Percentiles rank a stretch among this genome's conserved stretches.
Conservation (phyloP, 192 early-diverging fungal species). For the Podila epigama region DNA sequence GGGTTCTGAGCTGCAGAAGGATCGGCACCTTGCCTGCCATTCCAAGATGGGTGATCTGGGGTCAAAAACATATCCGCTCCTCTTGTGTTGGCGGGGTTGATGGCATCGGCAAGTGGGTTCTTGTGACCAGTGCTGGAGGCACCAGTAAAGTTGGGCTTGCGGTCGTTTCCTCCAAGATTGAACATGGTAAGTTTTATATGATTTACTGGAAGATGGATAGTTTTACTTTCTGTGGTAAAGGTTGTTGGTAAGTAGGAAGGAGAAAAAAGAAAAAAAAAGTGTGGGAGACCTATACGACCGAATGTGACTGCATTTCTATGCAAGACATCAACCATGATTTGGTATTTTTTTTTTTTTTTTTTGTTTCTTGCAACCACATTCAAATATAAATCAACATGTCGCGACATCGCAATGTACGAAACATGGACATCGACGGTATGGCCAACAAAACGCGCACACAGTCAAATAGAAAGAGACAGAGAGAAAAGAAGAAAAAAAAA, state of each 20-base stretch:
- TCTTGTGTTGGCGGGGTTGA: slow-evolving; percentile 8
- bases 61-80: slow-evolving; percentile 38
- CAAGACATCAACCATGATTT: not conserved
- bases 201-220: not conserved
- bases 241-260: not conserved
- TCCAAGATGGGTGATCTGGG: slow-evolving; percentile 41
- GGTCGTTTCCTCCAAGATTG: slow-evolving; percentile 35
- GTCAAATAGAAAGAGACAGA: not conserved
- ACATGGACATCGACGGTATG: slow-evolving; percentile 60
- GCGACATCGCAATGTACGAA: slow-evolving; percentile 59
- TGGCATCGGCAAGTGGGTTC: slow-evolving; percentile 23
- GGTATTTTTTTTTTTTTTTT: slow-evolving; percentile 4
- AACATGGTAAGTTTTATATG: slow-evolving; percentile 12
- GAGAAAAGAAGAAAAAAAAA: too few relatives aligned
- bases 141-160: slow-evolving; percentile 11
- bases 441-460: not conserved
- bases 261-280: not conserved
- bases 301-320: too few relatives aligned
- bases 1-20: not conserved
- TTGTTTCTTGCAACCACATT: not conserved
- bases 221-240: not conserved
- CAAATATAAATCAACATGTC: slow-evolving; percentile 48
- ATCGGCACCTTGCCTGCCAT: not conserved
- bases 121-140: not conserved
- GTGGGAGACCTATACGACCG: not conserved